Base-by-base conservation (phyloP, 306 rosid genomes). In the Sesbania bispinosa region DNA sequence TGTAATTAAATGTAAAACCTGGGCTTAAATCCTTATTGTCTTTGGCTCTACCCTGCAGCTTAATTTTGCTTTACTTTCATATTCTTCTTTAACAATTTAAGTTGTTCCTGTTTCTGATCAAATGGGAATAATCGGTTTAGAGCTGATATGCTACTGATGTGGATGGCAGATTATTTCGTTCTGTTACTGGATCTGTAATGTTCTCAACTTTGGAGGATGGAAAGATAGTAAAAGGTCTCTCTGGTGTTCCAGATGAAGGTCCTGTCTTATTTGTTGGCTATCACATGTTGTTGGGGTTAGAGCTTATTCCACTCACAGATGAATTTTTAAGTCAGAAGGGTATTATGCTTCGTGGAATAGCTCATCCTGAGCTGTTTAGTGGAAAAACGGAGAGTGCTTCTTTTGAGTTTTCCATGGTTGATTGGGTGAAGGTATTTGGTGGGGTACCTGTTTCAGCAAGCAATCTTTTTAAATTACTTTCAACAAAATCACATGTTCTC, bases 201-300 rank as follows among this genome's bases (percentile, higher is more conserved):
- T 86, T 89, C 77, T 94, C 97, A 64, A 94, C 99, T 16, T 65
- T 91, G 85, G 96, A 87, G 45, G 92, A 94, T 62, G 99, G 96
- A 41, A 86, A 74, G 50, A 84, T 94, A 55, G 97, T 91, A 81
- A 82, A 62, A 81, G 99, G 97, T 62, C 92, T 94, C 24, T 71
- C 88, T 39, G 97, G 99, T 67, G 93, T 94, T 75, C 99, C 97
- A 5, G 83, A 76, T 30, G 88, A 94, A 76, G 99, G 99, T 75
- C 97, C 99, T 15, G 99, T 91, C 67, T 47, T 94, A 67, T 57
- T 82, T 35, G 93, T 94, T 48, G 99, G 97, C 63, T 79, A 88
- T 82, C 99, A 94, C 85, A 91, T 77, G 76, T 41, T 95, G 74
- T 10, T 95, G 77, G 99, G 99, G 30, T 15, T 86, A 9, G 97